Base-by-base conservation (phyloP, 148 eudicot species). In the Cornus kousa region DNA sequence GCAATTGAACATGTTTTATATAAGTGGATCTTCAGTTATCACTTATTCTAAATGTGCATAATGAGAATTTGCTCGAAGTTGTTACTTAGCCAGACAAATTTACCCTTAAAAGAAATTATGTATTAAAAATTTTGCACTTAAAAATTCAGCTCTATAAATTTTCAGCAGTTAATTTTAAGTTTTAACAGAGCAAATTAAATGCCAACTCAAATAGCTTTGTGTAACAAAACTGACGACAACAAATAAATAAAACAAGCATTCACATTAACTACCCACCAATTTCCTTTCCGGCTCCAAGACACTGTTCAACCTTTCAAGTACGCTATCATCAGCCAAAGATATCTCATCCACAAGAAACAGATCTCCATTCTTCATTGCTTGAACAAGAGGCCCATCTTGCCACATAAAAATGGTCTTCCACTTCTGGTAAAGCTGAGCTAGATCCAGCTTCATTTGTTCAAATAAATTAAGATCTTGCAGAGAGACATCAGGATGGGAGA, bases 321-420 rank as follows among this genome's bases (percentile, higher is more conserved):
- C 98, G 79, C 99, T 93, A 72, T 96, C 99, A 89, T 96, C 99
- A 37, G 99, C 99, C 85, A 96, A 89, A 71, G 99, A 96, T 72
- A 96, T 94, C 82, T 96, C 99, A 75, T 96, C 99, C 77, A 94
- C 99, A 83, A 96, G 98, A 82, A 96, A 85, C 33, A 96, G 78
- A 79, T 92, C 92, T 64, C 97, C 99, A 35, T 82, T 86, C 86
- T 90, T 94, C 99, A 96, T 96, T 82, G 99, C 97, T 81, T 90
- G 82, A 80, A 96, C 93, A 70, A 96, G 95, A 12, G 99, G 93
- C 66, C 99, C 99, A 87, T 96, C 98, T 87, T 94, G 98, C 99
- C 99, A 96, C 75, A 73, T 74, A 80, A 96, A 96, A 76, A 96
- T 91, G 22, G 91, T 89, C 83, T 88, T 91, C 99, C 99, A 96